phyloP scores from a whole-genome alignment of 163 green algal genomes.

The Scenedesmus sp. region DNA sequence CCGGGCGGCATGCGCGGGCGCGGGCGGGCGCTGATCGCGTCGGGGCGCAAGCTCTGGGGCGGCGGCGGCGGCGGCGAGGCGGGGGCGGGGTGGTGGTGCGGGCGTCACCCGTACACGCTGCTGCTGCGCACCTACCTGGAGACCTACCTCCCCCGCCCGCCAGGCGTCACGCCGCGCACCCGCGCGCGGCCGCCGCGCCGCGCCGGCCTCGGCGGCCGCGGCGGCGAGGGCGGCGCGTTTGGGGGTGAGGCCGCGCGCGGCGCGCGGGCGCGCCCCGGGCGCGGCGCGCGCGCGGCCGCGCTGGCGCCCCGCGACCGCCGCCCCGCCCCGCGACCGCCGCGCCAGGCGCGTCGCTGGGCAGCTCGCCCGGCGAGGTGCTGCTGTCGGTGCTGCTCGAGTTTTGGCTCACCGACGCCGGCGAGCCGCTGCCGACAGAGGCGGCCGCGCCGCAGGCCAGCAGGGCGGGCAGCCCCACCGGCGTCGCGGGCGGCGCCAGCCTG shows the following conservation, averaged over 20 bases:
- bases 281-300: no score
- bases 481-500: not conserved
- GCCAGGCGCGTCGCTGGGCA: not conserved
- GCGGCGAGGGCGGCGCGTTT: not conserved
- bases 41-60: slow-evolving; percentile 41
- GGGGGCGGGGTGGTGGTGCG: not conserved
- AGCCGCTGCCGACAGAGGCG: slow-evolving; percentile 64
- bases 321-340: not conserved
- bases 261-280: no score
- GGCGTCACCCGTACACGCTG: slow-evolving; percentile 67
- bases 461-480: slow-evolving; percentile 12
- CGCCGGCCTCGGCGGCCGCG: not conserved
- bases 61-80: not conserved
- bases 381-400: slow-evolving; percentile 84
- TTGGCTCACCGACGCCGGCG: slow-evolving; percentile 82
- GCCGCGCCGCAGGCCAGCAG: not conserved
- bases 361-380: slow-evolving; percentile 55
- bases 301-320: not conserved
- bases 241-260: not conserved
- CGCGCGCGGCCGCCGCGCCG: not conserved
- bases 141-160: slow-evolving; percentile 63
- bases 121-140: slow-evolving; percentile 73
- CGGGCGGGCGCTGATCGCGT: slow-evolving; percentile 27
- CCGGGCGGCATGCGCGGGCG: slow-evolving; percentile 15
- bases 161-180: not conserved